Conservation (phyloP, 139 green algal species). For the Chlamydomonas applanata region DNA sequence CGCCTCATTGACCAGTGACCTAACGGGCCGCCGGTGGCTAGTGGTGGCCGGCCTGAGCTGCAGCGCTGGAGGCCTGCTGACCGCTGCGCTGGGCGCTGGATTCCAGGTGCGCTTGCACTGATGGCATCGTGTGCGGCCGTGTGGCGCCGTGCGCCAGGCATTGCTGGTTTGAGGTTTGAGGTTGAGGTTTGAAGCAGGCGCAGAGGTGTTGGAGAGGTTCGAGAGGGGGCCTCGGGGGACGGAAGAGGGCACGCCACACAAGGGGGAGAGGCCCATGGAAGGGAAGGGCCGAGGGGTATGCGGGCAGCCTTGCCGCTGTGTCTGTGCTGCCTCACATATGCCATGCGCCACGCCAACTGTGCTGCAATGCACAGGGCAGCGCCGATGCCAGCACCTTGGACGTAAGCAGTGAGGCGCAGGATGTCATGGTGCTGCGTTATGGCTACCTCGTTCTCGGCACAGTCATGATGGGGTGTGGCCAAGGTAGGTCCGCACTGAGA, state of each 20-base stretch:
- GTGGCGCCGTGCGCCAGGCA: background rate
- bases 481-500: background rate
- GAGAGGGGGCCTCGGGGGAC: too few species aligned
- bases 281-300: too few species aligned
- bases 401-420: background rate
- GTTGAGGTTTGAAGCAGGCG: too few species aligned
- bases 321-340: too few species aligned
- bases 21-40: conserved; percentile 3
- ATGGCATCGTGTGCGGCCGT: background rate
- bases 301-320: too few species aligned
- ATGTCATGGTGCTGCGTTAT: conserved; percentile 10
- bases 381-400: background rate
- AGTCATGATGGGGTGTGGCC: conserved; percentile 14
- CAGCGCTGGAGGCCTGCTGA: conserved; percentile 19
- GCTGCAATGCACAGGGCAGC: too few species aligned
- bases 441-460: conserved; percentile 18
- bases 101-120: background rate
- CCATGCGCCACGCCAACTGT: too few species aligned
- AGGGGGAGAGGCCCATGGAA: too few species aligned
- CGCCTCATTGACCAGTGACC: background rate
- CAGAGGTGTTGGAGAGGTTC: too few species aligned
- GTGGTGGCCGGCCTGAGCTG: conserved; percentile 11
- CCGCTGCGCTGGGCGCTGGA: conserved; percentile 13
- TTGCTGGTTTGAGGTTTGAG: too few species aligned
- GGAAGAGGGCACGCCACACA: too few species aligned